Evolutionary conservation across 306 rosid species (phyloP), one percentile per base, ranked within the genome.

Genomic region (Citrullus mucosospermus): DNA sequence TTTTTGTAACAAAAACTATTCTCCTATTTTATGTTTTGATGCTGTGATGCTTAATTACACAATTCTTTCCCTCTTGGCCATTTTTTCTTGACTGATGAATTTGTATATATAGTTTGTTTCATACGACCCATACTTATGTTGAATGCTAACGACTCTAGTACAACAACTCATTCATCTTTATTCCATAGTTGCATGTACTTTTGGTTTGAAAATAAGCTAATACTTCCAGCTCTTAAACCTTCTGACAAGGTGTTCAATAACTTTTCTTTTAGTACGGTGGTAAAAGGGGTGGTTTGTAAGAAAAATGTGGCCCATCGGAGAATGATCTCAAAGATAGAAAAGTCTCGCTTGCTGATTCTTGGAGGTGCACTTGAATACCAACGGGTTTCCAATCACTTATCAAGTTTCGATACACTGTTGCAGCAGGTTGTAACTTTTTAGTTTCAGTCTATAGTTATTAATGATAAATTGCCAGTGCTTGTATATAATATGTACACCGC

Each of bases 361-460:
- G 93, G 97, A 81, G 99, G 99, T 63, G 99, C 99, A 83, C 99
- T 96, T 63, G 99, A 96, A 85, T 96, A 96, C 88, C 99, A 96
- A 82, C 88, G 98, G 61, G 96, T 96, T 69, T 79, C 96, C 71
- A 92, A 88, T 81, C 93, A 81, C 82, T 85, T 96, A 62, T 96
- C 99, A 8, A 92, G 99, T 90, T 92, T 96, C 67, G 98, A 96
- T 88, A 92, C 99, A 51, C 87, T 96, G 80, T 81, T 96, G 88
- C 99, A 96, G 92, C 99, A 96, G 99, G 99, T 95, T 92, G 79
- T 81, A 74, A 60, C 82, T 54, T 55, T 75, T 78, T 82, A 48
- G 16, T 51, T 39, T 53, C 78, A 32, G 43, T 53, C 46, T 74
- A 0, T 17, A 74, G 48, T 74, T 53, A 16, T 73, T 51, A 72